These are phyloP conservation scores for Ophiostoma montium DNA, from an alignment of 2,329 filamentous ascomycete species.

Conservation along the genomic window DNA sequence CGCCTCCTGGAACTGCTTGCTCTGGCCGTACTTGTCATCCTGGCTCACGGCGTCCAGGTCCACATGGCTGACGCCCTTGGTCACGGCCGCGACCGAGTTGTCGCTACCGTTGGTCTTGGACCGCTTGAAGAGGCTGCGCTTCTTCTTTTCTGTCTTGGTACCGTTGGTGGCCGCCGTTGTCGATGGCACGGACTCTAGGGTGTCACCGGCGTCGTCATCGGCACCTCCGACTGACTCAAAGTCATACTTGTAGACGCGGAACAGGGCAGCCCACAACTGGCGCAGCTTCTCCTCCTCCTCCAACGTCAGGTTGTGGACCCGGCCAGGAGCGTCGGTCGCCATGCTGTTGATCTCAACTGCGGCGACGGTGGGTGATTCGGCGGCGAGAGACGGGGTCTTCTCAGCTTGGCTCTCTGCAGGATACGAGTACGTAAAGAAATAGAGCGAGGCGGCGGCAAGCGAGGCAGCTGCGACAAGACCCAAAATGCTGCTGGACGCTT, in stretches of 20 bases:
- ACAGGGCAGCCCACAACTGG: slow-evolving; percentile 67
- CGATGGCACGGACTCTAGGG: slow-evolving; percentile 15
- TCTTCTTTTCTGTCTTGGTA: slow-evolving; percentile 51
- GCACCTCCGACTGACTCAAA: slow-evolving; percentile 13
- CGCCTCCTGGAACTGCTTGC: slow-evolving; percentile 71
- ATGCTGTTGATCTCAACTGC: slow-evolving; percentile 3
- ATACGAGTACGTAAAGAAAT: background rate
- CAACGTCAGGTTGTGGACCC: slow-evolving; percentile 72
- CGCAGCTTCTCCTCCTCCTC: slow-evolving; percentile 82
- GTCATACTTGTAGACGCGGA: slow-evolving; percentile 59
- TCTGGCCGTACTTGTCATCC: slow-evolving; percentile 89
- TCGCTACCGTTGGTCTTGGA: slow-evolving; percentile 24
- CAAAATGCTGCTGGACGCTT: slow-evolving; percentile 6
- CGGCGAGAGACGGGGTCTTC: background rate
- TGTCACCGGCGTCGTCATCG: slow-evolving; percentile 1
- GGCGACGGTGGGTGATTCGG: background rate
- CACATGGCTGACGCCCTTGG: background rate
- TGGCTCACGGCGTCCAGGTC: slow-evolving; percentile 23
- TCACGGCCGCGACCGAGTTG: slow-evolving; percentile 2
- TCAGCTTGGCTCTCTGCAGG: background rate
- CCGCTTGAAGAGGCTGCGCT: slow-evolving; percentile 53
- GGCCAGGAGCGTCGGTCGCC: slow-evolving; percentile 44
- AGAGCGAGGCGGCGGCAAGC: slow-evolving; percentile 2
- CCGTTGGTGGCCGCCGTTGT: slow-evolving; percentile 14
- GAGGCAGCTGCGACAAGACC: slow-evolving; percentile 3